phyloP scores from a whole-genome alignment of 495 filamentous ascomycete species.

The Aspergillus nanangensis region DNA sequence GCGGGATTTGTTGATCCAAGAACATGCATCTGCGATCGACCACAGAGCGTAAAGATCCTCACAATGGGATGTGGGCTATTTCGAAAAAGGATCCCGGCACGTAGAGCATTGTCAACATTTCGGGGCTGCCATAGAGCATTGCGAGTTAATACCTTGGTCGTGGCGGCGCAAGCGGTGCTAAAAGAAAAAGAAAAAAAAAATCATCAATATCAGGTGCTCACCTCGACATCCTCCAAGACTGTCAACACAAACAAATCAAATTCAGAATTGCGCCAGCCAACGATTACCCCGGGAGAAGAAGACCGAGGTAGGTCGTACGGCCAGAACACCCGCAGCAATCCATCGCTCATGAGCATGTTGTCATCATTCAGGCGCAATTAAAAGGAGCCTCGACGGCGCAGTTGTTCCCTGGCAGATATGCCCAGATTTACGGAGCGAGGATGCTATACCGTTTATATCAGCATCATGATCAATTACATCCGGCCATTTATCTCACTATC shows the following conservation, averaged over 20 bases:
- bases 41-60: slow-evolving; percentile 80
- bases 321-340: slow-evolving; percentile 97
- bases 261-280: slow-evolving; percentile 93
- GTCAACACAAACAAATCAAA: slow-evolving; percentile 86
- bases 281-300: slow-evolving; percentile 72
- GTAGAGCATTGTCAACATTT: slow-evolving; percentile 84
- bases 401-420: slow-evolving; percentile 92
- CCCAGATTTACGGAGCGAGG: slow-evolving; percentile 75
- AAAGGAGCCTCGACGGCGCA: slow-evolving; percentile 92
- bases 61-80: slow-evolving; percentile 76
- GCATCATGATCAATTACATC: background rate
- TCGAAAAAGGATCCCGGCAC: slow-evolving; percentile 76
- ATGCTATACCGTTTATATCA: slow-evolving; percentile 53
- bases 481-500: too few species aligned
- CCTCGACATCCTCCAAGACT: slow-evolving; percentile 87
- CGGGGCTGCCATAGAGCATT: slow-evolving; percentile 45
- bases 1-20: slow-evolving; percentile 71
- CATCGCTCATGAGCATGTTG: slow-evolving; percentile 78
- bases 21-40: slow-evolving; percentile 76
- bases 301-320: slow-evolving; percentile 77
- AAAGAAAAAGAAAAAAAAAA: background rate
- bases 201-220: slow-evolving; percentile 26
- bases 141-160: too few species aligned
- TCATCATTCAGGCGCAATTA: slow-evolving; percentile 67
- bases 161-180: too few species aligned